Base-by-base conservation (phyloP, 371 early-diverging fungal genomes). In the Coemansia sp. region DNA sequence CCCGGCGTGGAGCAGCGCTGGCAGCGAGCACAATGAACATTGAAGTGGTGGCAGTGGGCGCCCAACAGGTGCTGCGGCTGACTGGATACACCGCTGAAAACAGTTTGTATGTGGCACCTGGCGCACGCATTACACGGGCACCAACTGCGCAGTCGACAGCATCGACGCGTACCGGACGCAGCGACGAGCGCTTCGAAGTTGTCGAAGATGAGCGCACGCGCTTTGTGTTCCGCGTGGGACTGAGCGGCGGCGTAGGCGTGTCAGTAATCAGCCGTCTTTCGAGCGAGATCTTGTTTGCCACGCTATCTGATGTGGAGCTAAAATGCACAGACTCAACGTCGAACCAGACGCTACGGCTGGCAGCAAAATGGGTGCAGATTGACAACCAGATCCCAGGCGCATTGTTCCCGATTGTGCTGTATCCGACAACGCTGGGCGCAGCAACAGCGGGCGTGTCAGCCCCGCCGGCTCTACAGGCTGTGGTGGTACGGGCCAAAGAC, bases 371-470 rank as follows among this genome's bases (percentile, higher is more conserved):
- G 98, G 72, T 97, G 8, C 96, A 92, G 85, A 86, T 97, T 58
- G 98, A 98, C 77, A 98, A 98, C 80, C 97, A 97, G 79, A 80
- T 92, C 10, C 89, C 88, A 64, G 93, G 90, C 37, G 84, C 90
- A 1, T 68, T 88, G 6, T 92, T 87, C 60, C 95, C 97, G 0
- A 95, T 97, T 18, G 82, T 97, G 31, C 74, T 98, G 7, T 97
- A 92, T 69, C 98, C 98, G 27, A 93, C 96, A 3, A 87, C 87
- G n/a, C 72, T 90, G 29, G 76, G 73, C 21, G 75, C 66, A 11
- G 64, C 52, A 10, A 48, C 14, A 75, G 82, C 22, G 2, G 69
- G 68, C 16, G 61, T 61, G 10, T 56, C 71, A 5, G 40, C 75
- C 14, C 72, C 70, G 22, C 80, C 80, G 0, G 80, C 75, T 11